Evolutionary conservation across 2,329 filamentous ascomycete species (phyloP).

Genomic region (Fusarium avenaceum): DNA sequence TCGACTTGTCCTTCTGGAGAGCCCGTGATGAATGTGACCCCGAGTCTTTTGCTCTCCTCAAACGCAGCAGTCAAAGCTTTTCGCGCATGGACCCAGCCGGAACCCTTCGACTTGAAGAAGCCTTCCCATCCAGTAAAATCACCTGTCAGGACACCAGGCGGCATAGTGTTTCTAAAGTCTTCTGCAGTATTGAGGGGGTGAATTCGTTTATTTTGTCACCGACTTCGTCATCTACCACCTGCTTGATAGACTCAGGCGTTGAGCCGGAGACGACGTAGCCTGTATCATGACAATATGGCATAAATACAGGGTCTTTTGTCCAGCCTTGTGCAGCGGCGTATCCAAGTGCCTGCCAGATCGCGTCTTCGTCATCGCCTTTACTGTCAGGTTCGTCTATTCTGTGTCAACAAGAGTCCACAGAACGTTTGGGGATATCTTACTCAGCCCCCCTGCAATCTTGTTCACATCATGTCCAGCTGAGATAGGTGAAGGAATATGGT

Average conservation of each 20-base stretch:
- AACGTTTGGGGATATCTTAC: neutral
- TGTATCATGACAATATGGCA: slow-evolving; percentile 27
- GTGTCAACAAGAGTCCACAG: neutral
- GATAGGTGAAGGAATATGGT: slow-evolving; percentile 30
- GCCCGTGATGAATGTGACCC: slow-evolving; percentile 30
- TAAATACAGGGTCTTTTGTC: slow-evolving; percentile 29
- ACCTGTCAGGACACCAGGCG: slow-evolving; percentile 22
- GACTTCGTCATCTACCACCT: slow-evolving; percentile 26
- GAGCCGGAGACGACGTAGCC: slow-evolving; percentile 30
- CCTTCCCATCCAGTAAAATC: slow-evolving; percentile 31
- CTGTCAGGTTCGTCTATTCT: slow-evolving; percentile 1
- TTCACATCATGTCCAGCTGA: slow-evolving; percentile 40
- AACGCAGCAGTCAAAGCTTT: slow-evolving; percentile 34
- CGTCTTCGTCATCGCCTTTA: slow-evolving; percentile 11
- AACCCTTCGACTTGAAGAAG: slow-evolving; percentile 26
- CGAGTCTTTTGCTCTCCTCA: slow-evolving; percentile 25
- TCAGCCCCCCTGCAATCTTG: slow-evolving; percentile 23
- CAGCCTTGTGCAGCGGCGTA: slow-evolving; percentile 27
- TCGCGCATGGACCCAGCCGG: slow-evolving; percentile 37
- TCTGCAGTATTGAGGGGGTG: slow-evolving; percentile 18
- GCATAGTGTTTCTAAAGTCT: slow-evolving; percentile 34
- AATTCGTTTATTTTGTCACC: slow-evolving; percentile 26
- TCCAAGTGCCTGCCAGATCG: slow-evolving; percentile 12
- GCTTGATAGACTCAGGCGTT: slow-evolving; percentile 20
- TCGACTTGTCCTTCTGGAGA: slow-evolving; percentile 9